Conservation (phyloP, 768 basidiomycete genomes). For the Russula compacta region DNA sequence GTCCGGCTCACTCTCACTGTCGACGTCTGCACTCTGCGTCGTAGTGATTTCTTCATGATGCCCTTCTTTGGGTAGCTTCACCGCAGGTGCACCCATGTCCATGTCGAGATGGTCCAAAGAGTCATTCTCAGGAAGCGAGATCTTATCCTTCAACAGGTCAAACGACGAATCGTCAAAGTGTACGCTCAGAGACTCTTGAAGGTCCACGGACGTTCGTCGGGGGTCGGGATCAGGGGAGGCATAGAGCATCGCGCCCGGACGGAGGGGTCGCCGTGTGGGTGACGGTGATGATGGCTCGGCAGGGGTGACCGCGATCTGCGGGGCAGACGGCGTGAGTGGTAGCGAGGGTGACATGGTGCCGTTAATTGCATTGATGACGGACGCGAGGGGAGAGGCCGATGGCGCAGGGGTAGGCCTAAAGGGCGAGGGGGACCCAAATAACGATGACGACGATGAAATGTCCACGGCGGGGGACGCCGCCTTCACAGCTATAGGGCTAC, state of each 20-base stretch:
- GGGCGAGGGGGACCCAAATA: conserved; percentile 2
- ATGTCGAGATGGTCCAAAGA: conserved; percentile 15
- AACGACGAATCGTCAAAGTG: conserved; percentile 20
- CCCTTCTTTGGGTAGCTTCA: background rate
- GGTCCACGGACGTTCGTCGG: conserved; percentile 16
- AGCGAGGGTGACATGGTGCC: conserved; percentile 2
- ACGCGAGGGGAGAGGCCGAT: conserved; percentile 20
- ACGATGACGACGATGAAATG: background rate
- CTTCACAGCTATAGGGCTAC: background rate
- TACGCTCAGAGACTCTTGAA: conserved; percentile 13
- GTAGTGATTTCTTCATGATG: background rate
- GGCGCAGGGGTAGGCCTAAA: conserved; percentile 22
- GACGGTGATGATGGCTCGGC: conserved; percentile 15
- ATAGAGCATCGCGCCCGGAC: background rate
- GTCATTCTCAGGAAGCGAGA: conserved; percentile 14
- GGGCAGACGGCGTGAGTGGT: conserved; percentile 2
- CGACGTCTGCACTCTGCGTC: background rate
- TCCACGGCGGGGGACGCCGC: background rate
- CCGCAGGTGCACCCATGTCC: background rate
- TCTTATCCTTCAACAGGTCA: conserved; percentile 19
- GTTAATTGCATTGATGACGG: conserved; percentile 20
- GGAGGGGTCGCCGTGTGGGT: background rate
- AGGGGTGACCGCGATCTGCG: conserved; percentile 9
- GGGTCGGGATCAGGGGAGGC: background rate
- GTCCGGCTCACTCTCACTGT: conserved; percentile 5